Evolutionary conservation across 2,329 filamentous ascomycete genomes (phyloP).

Genomic region (Ploettnerulaceae sp.): DNA sequence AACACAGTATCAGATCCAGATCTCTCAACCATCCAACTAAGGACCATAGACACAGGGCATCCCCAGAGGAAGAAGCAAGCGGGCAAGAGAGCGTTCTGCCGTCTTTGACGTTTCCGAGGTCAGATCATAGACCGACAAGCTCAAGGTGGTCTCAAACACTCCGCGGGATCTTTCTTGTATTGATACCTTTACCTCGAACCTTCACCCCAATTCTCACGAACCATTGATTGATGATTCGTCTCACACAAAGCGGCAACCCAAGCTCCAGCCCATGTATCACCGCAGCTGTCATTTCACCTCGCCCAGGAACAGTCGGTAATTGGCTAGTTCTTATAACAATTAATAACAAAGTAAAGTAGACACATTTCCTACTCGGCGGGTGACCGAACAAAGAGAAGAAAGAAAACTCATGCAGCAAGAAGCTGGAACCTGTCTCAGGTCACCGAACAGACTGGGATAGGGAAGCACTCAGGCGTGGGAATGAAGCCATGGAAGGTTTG

Average conservation of each 20-base stretch:
- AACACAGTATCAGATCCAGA: too few species aligned
- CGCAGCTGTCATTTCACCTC: neutral
- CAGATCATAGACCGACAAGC: neutral
- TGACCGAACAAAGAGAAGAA: neutral
- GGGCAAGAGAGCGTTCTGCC: too few species aligned
- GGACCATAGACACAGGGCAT: too few species aligned
- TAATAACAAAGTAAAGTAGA: too few species aligned
- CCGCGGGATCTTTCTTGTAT: neutral
- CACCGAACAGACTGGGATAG: neutral
- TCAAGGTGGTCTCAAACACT: too few species aligned
- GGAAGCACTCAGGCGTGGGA: neutral
- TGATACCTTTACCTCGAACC: constrained; percentile 3
- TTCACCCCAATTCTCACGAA: constrained; percentile 1
- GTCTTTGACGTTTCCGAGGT: too few species aligned
- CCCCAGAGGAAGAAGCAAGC: too few species aligned
- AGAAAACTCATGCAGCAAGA: neutral
- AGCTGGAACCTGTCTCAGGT: constrained; percentile 6
- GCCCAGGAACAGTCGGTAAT: neutral
- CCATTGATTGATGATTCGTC: too few species aligned
- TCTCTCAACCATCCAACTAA: too few species aligned
- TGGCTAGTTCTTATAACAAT: too few species aligned
- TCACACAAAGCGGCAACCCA: too few species aligned
- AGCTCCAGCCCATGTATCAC: constrained; percentile 3
- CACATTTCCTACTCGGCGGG: too few species aligned
- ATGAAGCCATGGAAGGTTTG: neutral